These are phyloP conservation scores for Trametes cingulata DNA, from an alignment of 768 basidiomycete species.

Conservation along the genomic window DNA sequence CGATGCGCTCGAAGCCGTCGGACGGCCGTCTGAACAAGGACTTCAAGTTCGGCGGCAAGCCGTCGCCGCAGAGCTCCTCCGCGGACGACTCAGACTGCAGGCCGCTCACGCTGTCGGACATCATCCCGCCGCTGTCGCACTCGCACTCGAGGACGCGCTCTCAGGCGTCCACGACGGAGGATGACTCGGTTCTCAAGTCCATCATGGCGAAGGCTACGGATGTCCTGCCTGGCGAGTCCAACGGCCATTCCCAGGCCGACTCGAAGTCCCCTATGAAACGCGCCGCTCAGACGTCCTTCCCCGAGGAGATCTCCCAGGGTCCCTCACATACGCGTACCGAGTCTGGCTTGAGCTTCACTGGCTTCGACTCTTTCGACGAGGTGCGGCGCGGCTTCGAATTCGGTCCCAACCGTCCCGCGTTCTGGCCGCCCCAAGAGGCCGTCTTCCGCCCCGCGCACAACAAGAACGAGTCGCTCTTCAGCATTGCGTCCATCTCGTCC, in stretches of 20 bases:
- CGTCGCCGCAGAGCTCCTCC: constrained; percentile 11
- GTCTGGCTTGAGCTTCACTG: constrained; percentile 67
- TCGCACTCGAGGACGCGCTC: constrained; percentile 49
- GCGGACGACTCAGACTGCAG: constrained; percentile 24
- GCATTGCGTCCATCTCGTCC: constrained; percentile 79
- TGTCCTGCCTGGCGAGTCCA: constrained; percentile 29
- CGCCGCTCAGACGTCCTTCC: constrained; percentile 24
- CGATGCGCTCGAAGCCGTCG: constrained; percentile 49
- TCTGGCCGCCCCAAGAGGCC: constrained; percentile 55
- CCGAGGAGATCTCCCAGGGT: constrained; percentile 15
- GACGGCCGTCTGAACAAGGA: constrained; percentile 68
- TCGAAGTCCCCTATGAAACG: constrained; percentile 35
- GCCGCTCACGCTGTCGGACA: constrained; percentile 67
- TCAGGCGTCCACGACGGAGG: constrained; percentile 34
- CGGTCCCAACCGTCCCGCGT: constrained; percentile 56
- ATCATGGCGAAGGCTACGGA: constrained; percentile 27
- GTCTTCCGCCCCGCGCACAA: constrained; percentile 37
- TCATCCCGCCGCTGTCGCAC: constrained; percentile 66
- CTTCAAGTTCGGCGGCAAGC: constrained; percentile 73
- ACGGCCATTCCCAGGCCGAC: constrained; percentile 44
- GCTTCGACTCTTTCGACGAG: constrained; percentile 76
- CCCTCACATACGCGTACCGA: constrained; percentile 36
- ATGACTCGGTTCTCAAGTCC: constrained; percentile 33
- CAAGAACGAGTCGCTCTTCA: constrained; percentile 62
- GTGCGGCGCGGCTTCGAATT: constrained; percentile 82